A percentile compares a stretch with the other conserved stretches of the same genome.
Evolutionary conservation across 164 flowering plant species (phyloP).

Genomic region (Kalanchoe fedtschenkoi): DNA sequence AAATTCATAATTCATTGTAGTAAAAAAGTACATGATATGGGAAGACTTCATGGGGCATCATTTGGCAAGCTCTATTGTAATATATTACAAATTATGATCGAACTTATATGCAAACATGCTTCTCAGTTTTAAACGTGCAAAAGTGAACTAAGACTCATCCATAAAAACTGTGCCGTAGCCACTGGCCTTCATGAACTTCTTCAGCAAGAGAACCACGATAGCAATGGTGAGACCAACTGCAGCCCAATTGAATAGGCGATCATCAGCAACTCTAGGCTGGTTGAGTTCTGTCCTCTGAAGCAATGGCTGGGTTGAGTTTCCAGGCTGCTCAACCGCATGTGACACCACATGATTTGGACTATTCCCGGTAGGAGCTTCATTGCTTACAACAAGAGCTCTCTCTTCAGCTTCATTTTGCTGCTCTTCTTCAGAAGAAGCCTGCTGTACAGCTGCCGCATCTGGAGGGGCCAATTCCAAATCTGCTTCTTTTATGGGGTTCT

Average conservation of each 20-base stretch:
- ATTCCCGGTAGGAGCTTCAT: slow-evolving; percentile 15
- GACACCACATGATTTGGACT: slow-evolving; percentile 13
- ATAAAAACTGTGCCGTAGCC: slow-evolving; percentile 48
- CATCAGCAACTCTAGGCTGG: slow-evolving; percentile 50
- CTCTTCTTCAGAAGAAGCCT: slow-evolving; percentile 5
- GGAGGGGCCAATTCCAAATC: slow-evolving; percentile 20
- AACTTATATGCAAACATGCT: background rate
- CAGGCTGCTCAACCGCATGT: slow-evolving; percentile 14
- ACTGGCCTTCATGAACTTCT: slow-evolving; percentile 66
- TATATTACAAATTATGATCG: background rate
- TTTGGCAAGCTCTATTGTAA: background rate
- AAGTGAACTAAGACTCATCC: slow-evolving; percentile 34
- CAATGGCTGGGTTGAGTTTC: slow-evolving; percentile 20
- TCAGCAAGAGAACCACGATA: slow-evolving; percentile 56
- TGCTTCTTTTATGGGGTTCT: slow-evolving; percentile 19
- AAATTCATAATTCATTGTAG: too few relatives aligned
- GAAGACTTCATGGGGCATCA: too few relatives aligned
- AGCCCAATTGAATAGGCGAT: slow-evolving; percentile 81
- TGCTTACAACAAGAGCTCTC: slow-evolving; percentile 2
- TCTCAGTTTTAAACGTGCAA: background rate
- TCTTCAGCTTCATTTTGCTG: background rate
- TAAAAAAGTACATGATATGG: too few relatives aligned
- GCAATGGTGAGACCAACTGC: slow-evolving; percentile 81
- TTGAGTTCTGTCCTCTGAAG: slow-evolving; percentile 21
- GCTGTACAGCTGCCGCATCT: slow-evolving; percentile 13